Base-by-base conservation (phyloP, 2,329 filamentous ascomycete genomes). In the Colletotrichum lentis region DNA sequence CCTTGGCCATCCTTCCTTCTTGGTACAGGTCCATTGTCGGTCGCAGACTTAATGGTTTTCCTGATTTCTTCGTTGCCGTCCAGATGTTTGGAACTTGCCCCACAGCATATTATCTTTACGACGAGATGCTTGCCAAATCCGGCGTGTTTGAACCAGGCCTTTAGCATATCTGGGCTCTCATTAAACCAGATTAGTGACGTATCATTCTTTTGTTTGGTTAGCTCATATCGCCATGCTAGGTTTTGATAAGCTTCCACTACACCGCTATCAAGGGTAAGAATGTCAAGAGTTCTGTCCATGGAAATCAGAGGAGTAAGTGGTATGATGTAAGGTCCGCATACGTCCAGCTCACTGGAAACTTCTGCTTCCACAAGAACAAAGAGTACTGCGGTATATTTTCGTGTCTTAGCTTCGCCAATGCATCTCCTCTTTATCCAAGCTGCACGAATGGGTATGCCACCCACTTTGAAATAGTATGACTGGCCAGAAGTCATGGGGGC, bases 251-350 rank as follows among this genome's bases (percentile, higher is more conserved):
- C 47, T 24, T 50, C 47, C 7, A 50, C 47, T 16, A 50, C 47
- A 50, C 47, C 47, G 47, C 47, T 50, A 50, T 50, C 47, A 24
- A 50, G 22, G 47, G 47, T 31, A 27, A 50, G 16, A 27, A 50
- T 50, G 24, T 50, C 47, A 27, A 50, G 47, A 50, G 20, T 27
- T 50, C 16, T 24, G 11, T 50, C 47, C 27, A 16, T 50, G 24
- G 47, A 11, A 27, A 50, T 50, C n/a, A 16, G 12, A 50, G 47
- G 47, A 18, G 47, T 50, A 6, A 24, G 47, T 50, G 47, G 47
- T 50, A 50, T 50, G 47, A 50, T 27, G 16, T 50, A 50, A 50
- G 47, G 47, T 31, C 47, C 47, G 47, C 47, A 27, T 24, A 24
- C 47, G 12, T 50, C 22, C 24, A 50, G 47, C 24, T 50, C 47